Evolutionary conservation across 768 basidiomycete genomes (phyloP).

Genomic region (Sarcodon aspratus): DNA sequence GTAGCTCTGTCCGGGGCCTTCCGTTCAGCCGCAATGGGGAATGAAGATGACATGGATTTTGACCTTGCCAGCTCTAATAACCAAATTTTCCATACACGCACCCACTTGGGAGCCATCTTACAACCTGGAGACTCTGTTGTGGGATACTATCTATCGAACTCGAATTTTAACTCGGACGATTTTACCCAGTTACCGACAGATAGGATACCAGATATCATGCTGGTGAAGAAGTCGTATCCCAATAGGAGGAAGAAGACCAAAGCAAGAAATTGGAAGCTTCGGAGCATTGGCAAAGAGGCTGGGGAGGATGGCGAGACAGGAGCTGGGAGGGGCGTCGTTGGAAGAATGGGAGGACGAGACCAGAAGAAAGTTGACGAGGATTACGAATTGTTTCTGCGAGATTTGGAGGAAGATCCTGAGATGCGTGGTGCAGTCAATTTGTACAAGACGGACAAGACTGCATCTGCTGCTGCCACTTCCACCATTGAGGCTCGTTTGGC

Average conservation of each 20-base stretch:
- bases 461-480: constrained; percentile 29
- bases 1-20: constrained; percentile 80
- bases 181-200: constrained; percentile 56
- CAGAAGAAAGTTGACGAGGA: constrained; percentile 91
- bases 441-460: constrained; percentile 57
- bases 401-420: constrained; percentile 92
- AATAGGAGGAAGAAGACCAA: constrained; percentile 86
- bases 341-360: constrained; percentile 82
- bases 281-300: constrained; percentile 87
- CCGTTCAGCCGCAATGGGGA: constrained; percentile 37
- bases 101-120: constrained; percentile 86
- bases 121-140: constrained; percentile 93
- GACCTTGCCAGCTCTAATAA: constrained; percentile 48
- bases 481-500: constrained; percentile 19
- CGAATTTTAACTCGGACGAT: constrained; percentile 89
- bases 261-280: constrained; percentile 76
- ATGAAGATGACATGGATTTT: constrained; percentile 45
- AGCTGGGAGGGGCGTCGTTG: constrained; percentile 75
- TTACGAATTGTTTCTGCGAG: constrained; percentile 91
- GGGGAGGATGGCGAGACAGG: constrained; percentile 80
- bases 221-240: constrained; percentile 94
- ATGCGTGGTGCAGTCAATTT: constrained; percentile 78
- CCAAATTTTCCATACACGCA: constrained; percentile 90
- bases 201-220: constrained; percentile 81
- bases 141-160: constrained; percentile 80